Percentiles rank a stretch among this genome's conserved stretches.
Evolutionary conservation across 768 basidiomycete species (phyloP).

Genomic region (Lanmaoa rubissima): DNA sequence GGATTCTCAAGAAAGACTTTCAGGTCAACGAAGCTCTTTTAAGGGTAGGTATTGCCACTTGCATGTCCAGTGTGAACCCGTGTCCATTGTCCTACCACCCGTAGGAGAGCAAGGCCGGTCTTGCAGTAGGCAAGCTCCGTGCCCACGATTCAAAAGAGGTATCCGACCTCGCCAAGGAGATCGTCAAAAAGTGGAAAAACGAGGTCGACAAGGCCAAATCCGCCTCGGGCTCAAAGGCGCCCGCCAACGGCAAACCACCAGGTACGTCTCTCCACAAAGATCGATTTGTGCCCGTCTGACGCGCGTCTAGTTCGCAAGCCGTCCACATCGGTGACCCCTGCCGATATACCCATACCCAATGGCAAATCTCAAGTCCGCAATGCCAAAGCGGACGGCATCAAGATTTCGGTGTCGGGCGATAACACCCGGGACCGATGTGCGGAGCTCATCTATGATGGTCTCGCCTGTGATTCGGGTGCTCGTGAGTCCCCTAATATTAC

Average conservation of each 20-base stretch:
- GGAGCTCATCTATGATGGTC: slow-evolving; percentile 88
- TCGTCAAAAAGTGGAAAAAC: slow-evolving; percentile 90
- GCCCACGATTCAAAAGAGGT: slow-evolving; percentile 70
- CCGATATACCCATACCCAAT: slow-evolving; percentile 30
- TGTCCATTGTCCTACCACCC: background rate
- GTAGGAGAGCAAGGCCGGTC: slow-evolving; percentile 88
- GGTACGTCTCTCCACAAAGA: slow-evolving; percentile 31
- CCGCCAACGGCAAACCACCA: slow-evolving; percentile 27
- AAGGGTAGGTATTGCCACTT: slow-evolving; percentile 52
- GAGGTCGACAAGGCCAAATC: slow-evolving; percentile 74
- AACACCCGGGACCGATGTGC: slow-evolving; percentile 82
- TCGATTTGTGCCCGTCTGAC: background rate
- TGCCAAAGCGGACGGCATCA: slow-evolving; percentile 70
- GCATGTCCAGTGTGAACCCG: slow-evolving; percentile 5
- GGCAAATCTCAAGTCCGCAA: slow-evolving; percentile 46
- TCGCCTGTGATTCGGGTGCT: slow-evolving; percentile 81
- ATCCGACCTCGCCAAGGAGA: slow-evolving; percentile 80
- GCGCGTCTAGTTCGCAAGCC: slow-evolving; percentile 29
- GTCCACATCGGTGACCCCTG: slow-evolving; percentile 40
- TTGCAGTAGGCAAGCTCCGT: slow-evolving; percentile 90
- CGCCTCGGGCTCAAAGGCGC: slow-evolving; percentile 16
- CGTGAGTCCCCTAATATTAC: slow-evolving; percentile 53
- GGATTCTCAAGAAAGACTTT: slow-evolving; percentile 61
- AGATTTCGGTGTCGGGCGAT: slow-evolving; percentile 57
- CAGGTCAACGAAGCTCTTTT: slow-evolving; percentile 70